Evolutionary conservation across 345 rosid genomes (phyloP).

Genomic region (Melastoma malabathricum): DNA sequence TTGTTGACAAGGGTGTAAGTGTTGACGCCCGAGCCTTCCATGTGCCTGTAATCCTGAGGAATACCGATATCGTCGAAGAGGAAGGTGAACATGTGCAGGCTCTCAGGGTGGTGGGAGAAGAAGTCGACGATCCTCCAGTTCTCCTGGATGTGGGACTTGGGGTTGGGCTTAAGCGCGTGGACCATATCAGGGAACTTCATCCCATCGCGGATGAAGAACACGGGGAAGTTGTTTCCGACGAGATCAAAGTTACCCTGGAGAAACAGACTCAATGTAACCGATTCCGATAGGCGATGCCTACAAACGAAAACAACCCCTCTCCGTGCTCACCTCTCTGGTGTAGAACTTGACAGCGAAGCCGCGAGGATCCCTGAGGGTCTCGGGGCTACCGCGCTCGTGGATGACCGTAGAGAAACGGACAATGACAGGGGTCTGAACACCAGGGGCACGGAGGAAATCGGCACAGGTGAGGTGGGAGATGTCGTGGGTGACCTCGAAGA

Average conservation of each 20-base stretch:
- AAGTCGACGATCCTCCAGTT: conserved; percentile 92
- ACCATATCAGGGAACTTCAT: conserved; percentile 97
- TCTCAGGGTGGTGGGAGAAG: conserved; percentile 95
- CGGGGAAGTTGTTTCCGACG: conserved; percentile 97
- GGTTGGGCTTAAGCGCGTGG: conserved; percentile 89
- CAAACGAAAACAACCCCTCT: no score
- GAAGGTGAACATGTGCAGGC: conserved; percentile 81
- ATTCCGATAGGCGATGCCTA: no score
- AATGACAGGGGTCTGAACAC: conserved; percentile 16
- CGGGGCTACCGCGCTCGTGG: conserved; percentile 18
- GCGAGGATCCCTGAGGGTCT: conserved; percentile 16
- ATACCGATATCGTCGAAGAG: conserved; percentile 86
- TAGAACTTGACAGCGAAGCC: conserved; percentile 18
- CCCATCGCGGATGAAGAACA: conserved; percentile 91
- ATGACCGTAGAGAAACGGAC: conserved; percentile 19
- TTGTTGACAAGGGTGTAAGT: conserved; percentile 74
- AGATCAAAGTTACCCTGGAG: conserved; percentile 99
- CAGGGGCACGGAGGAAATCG: no score
- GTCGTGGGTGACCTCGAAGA: conserved; percentile 18
- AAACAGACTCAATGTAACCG: no score
- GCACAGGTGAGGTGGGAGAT: conserved; percentile 8
- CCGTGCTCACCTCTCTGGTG: conserved; percentile 17
- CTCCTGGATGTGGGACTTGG: conserved; percentile 96
- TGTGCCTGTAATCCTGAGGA: conserved; percentile 93
- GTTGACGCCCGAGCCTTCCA: conserved; percentile 92